Percentiles rank a stretch among this genome's conserved stretches.
Evolutionary conservation across 2,329 filamentous ascomycete species (phyloP).

Genomic region (Gnomoniopsis smithogilvyi): DNA sequence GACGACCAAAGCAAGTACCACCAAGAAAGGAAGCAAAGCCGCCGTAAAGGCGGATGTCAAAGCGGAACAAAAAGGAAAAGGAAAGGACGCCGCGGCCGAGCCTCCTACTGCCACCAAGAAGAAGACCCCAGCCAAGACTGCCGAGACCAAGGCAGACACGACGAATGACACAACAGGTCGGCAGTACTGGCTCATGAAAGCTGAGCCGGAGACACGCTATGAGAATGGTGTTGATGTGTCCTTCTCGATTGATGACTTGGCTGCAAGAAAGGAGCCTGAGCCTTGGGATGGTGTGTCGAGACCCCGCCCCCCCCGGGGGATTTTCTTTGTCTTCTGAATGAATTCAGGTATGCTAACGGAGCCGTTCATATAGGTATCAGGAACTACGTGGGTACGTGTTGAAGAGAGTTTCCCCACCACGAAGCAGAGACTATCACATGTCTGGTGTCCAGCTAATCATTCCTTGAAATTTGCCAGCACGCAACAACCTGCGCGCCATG

Average conservation of each 20-base stretch:
- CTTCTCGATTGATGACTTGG: conserved; percentile 92
- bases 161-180: conserved; percentile 1
- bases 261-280: conserved; percentile 69
- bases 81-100: neutral
- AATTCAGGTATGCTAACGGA: conserved; percentile 21
- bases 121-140: neutral
- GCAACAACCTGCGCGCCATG: conserved; percentile 91
- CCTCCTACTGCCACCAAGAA: neutral
- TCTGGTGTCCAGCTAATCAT: neutral
- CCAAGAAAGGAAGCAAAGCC: no score
- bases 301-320: neutral
- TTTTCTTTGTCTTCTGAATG: no score
- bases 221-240: conserved; percentile 86
- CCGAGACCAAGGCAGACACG: neutral
- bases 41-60: neutral
- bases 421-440: no score
- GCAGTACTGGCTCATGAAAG: conserved; percentile 78
- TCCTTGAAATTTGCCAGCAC: conserved; percentile 48
- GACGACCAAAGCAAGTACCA: no score
- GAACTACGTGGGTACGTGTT: conserved; percentile 26
- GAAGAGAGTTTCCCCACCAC: no score
- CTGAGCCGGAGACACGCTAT: conserved; percentile 80
- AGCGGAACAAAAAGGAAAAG: neutral
- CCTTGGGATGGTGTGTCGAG: conserved; percentile 78
- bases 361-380: conserved; percentile 29